Evolutionary conservation across 768 basidiomycete species (phyloP).

Genomic region (Termitomyces bulborhizus): DNA sequence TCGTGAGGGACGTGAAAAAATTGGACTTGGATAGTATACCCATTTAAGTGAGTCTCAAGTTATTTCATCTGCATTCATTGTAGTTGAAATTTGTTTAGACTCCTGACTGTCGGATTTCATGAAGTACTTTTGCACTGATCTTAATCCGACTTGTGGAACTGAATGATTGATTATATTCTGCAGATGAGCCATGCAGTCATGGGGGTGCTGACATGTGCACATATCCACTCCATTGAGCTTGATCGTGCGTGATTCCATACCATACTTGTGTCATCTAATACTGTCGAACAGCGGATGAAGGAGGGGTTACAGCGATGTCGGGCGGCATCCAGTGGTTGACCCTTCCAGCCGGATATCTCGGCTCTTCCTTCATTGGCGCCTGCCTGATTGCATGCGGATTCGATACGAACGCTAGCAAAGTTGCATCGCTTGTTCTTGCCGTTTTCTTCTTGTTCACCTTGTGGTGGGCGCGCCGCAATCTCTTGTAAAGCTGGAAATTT

Average conservation of each 20-base stretch:
- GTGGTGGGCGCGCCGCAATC: constrained; percentile 80
- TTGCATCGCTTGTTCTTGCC: constrained; percentile 74
- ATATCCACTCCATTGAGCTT: constrained; percentile 77
- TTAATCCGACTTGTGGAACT: not conserved
- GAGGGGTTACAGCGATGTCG: constrained; percentile 81
- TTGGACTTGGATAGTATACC: constrained; percentile 54
- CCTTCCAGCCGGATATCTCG: constrained; percentile 76
- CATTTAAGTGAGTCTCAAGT: constrained; percentile 72
- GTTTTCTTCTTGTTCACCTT: constrained; percentile 84
- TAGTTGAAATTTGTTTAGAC: constrained; percentile 28
- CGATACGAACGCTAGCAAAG: constrained; percentile 82
- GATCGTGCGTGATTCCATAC: constrained; percentile 55
- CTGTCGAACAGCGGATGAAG: constrained; percentile 64
- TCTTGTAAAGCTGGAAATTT: constrained; percentile 44
- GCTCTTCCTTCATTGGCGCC: constrained; percentile 83
- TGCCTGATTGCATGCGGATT: constrained; percentile 84
- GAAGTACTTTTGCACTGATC: constrained; percentile 44
- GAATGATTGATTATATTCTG: not conserved
- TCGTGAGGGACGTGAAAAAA: not conserved
- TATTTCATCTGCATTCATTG: not conserved
- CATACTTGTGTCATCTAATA: not conserved
- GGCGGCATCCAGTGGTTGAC: constrained; percentile 81
- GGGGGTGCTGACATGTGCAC: constrained; percentile 81
- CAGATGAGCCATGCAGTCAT: constrained; percentile 85
- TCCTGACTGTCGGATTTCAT: constrained; percentile 86